Base-by-base conservation (phyloP, 1,284 basidiomycete species). In the Cutaneotrichosporon sp. region DNA sequence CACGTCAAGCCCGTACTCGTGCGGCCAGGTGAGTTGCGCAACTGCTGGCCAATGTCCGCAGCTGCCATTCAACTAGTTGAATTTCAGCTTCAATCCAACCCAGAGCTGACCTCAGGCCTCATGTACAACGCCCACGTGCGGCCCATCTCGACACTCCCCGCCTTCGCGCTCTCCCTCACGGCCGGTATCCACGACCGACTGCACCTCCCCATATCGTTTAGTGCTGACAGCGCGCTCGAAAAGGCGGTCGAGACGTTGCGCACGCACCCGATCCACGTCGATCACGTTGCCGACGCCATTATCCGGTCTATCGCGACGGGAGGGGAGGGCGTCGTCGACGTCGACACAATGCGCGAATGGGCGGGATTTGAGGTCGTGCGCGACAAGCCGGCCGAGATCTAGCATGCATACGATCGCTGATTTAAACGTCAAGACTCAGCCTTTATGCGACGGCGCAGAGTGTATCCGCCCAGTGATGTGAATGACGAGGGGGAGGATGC, bases 81-180 rank as follows among this genome's bases (percentile, higher is more conserved):
- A 26, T 26, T 26, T 3, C 26, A 26, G 26, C 26, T 26, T 26
- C 26, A 26, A 26, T 26, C 26, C 34, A 36, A 26, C 46, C 58
- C 14, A 8, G 2, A 31, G 58, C 60, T 61, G 40, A 61, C 55
- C 13, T 56, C 75, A 90, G 95, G 95, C 67, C 83, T 99, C 60
- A 92, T 99, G 76, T 98, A 98, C 81, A 94, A 98, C 76, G 90
- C 96, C 6, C 93, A 97, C 79, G 85, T 89, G 66, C 88, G 94
- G 40, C 96, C 97, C 8, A 77, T 93, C 55, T 90, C 91, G 3
- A 91, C 93, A 16, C 88, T 93, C 36, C 85, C 91, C 47, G 94
- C 96, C 0, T 89, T 90, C 2, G 77, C 94, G 57, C 84, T 97
- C 56, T 91, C 94, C 74, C 81, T 95, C 11, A 88, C 92, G 40